phyloP scores from a whole-genome alignment of 306 rosid species.

The Prunus fruticosa region DNA sequence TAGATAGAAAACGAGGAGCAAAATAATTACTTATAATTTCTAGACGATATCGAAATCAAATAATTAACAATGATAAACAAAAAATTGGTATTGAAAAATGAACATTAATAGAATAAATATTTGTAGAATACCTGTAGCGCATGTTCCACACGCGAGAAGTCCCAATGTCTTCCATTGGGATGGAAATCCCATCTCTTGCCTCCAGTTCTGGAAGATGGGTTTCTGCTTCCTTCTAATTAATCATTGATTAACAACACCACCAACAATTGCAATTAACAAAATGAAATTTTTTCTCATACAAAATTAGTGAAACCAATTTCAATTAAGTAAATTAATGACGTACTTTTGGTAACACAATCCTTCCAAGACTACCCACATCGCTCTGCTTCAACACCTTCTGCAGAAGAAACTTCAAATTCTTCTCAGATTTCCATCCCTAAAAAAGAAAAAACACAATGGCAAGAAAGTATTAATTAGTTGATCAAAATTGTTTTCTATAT shows the following conservation, averaged over 20 bases:
- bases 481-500: neutral
- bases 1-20: conserved; percentile 3
- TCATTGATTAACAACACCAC: neutral
- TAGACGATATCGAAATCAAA: neutral
- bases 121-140: conserved; percentile 77
- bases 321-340: neutral
- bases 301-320: neutral
- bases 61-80: neutral
- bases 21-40: conserved; percentile 22
- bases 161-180: conserved; percentile 94
- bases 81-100: neutral
- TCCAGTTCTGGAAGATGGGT: conserved; percentile 90
- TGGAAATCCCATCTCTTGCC: conserved; percentile 90
- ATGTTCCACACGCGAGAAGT: conserved; percentile 92
- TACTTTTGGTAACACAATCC: conserved; percentile 94
- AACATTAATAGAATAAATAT: neutral
- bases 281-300: neutral
- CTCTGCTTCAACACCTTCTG: conserved; percentile 98
- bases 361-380: conserved; percentile 92
- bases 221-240: conserved; percentile 89
- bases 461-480: neutral
- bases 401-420: conserved; percentile 82
- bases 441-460: neutral
- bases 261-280: neutral
- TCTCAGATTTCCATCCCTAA: conserved; percentile 95